These are phyloP conservation scores for Backusella westeae DNA, from an alignment of 192 early-diverging fungal species.

Conservation along the genomic window DNA sequence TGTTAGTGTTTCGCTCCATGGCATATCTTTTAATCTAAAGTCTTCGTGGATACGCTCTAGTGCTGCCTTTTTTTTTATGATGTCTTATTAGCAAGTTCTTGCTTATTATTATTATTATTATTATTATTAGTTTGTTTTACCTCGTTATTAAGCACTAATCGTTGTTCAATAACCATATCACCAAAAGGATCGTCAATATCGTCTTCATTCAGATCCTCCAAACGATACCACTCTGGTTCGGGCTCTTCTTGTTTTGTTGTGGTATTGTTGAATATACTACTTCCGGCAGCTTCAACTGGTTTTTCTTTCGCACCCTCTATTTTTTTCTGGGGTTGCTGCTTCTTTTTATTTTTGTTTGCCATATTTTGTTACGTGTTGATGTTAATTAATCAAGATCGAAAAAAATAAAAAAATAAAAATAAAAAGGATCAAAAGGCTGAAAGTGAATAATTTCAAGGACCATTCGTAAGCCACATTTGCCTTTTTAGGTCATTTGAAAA, in stretches of 20 bases:
- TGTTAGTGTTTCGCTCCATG: slow-evolving; percentile 65
- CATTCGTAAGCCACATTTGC: not conserved
- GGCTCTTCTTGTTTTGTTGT: not conserved
- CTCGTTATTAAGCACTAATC: slow-evolving; percentile 2
- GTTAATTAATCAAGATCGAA: not conserved
- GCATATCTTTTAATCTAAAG: slow-evolving; percentile 55
- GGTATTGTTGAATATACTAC: not conserved
- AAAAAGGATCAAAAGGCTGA: not conserved
- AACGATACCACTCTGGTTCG: not conserved
- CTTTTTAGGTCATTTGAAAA: not conserved
- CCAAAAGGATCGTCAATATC: slow-evolving; percentile 40
- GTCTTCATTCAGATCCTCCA: slow-evolving; percentile 36
- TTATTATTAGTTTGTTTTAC: not conserved
- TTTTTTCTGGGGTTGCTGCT: not conserved
- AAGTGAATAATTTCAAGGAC: not conserved
- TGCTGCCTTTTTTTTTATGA: slow-evolving; percentile 37
- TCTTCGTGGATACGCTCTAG: slow-evolving; percentile 57
- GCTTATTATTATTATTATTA: too few species aligned
- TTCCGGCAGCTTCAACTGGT: not conserved
- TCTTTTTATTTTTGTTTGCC: not conserved
- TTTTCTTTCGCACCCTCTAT: not conserved
- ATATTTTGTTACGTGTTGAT: not conserved
- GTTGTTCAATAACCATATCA: slow-evolving; percentile 37
- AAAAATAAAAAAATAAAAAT: not conserved
- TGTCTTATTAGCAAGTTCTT: not conserved